A percentile compares a stretch with the other conserved stretches of the same genome.
These are phyloP conservation scores for Kwoniella dendrophila DNA, from an alignment of 768 basidiomycete genomes.

Conservation along the genomic window DNA sequence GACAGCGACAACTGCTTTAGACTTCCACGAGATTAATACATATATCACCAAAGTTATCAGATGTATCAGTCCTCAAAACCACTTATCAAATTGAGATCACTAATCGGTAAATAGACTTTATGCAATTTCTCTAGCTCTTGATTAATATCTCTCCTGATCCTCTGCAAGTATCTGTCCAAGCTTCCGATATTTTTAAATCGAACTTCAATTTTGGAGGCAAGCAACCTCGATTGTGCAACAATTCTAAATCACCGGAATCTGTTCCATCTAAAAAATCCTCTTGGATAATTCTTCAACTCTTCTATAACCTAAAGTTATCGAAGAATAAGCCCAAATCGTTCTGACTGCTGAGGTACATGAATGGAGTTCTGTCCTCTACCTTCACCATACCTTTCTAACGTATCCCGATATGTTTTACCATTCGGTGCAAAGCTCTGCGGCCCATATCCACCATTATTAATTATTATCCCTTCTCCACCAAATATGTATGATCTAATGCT, in stretches of 20 bases:
- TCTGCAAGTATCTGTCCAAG: not conserved
- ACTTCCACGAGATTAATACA: too few species aligned
- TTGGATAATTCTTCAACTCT: constrained; percentile 8
- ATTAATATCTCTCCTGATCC: not conserved
- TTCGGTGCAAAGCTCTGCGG: constrained; percentile 9
- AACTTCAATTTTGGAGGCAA: not conserved
- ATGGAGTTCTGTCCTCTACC: constrained; percentile 16
- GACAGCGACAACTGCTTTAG: too few species aligned
- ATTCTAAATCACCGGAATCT: not conserved
- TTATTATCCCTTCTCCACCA: not conserved
- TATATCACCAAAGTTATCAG: too few species aligned
- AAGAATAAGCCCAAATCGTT: constrained; percentile 10
- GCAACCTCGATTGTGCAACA: not conserved
- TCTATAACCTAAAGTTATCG: constrained; percentile 7
- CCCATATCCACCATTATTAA: not conserved
- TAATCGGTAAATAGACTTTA: too few species aligned
- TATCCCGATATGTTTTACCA: constrained; percentile 6
- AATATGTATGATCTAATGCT: constrained; percentile 13
- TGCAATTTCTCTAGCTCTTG: constrained; percentile 4
- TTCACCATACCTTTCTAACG: constrained; percentile 4
- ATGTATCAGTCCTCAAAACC: too few species aligned
- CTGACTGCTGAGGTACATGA: constrained; percentile 4
- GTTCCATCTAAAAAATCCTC: not conserved
- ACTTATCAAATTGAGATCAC: too few species aligned
- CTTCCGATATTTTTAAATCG: not conserved